Conservation (phyloP, 495 filamentous ascomycete genomes). For the Viridothelium virens region DNA sequence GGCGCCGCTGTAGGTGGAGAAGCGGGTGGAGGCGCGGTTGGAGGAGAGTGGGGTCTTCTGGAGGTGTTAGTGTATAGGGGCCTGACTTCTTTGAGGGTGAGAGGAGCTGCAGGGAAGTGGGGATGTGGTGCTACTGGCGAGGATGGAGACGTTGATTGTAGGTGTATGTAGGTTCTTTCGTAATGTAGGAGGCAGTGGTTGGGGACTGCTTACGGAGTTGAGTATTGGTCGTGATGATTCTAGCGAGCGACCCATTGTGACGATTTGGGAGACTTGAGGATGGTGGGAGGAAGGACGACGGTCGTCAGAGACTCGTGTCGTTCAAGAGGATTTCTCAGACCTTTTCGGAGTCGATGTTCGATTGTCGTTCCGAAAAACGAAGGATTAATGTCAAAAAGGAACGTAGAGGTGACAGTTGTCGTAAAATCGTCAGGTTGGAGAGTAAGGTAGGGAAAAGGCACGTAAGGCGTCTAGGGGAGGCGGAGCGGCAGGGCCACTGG, state of each 20-base stretch:
- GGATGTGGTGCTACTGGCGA: too few relatives aligned
- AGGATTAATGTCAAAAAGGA: background rate
- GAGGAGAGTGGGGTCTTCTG: background rate
- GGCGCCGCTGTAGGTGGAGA: slow-evolving; percentile 70
- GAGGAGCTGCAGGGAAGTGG: background rate
- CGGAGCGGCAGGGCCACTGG: background rate
- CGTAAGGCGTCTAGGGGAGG: background rate
- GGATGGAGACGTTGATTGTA: too few relatives aligned
- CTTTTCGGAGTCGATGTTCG: background rate
- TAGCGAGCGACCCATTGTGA: background rate
- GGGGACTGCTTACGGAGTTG: background rate
- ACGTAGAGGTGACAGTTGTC: background rate
- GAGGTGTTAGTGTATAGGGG: background rate
- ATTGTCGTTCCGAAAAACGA: background rate
- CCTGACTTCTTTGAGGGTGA: background rate
- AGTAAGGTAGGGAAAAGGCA: background rate
- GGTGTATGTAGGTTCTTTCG: too few relatives aligned
- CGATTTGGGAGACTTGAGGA: background rate
- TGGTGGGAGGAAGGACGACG: background rate
- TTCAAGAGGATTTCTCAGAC: too few relatives aligned
- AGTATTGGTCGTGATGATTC: slow-evolving; percentile 4
- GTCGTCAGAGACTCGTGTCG: background rate
- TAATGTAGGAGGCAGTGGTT: too few relatives aligned
- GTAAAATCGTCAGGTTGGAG: background rate
- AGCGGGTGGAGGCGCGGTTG: slow-evolving; percentile 50